Evolutionary conservation across 2,329 filamentous ascomycete genomes (phyloP), one percentile per base, ranked within the genome.

Genomic region (Aspergillus pseudotamarii): DNA sequence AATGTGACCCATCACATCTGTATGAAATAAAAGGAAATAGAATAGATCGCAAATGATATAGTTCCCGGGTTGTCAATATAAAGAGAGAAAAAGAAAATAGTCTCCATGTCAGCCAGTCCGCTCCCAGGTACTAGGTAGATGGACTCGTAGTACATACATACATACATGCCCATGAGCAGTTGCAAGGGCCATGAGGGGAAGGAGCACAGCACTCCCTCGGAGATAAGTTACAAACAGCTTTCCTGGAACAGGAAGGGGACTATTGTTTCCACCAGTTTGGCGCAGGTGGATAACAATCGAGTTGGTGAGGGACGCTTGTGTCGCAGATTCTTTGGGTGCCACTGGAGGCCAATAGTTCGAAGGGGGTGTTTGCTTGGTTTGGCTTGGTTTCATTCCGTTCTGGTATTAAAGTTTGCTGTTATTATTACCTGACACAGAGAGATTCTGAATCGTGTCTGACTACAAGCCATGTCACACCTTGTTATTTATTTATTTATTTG

Each of bases 211-310:
- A 41, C 8, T 21, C 21, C 9, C 30, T 36, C n/a, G 51, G 51
- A 28, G 34, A 38, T 38, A 55, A 36, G 34, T 55, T 38, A 55
- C 51, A 38, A 38, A 11, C 32, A 55, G 59, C 61, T 62, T 63
- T 59, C 63, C 62, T 62, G 60, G 65, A 59, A 61, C 58, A 59
- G 58, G 41, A 62, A 62, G 53, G 53, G 58, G 64, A 66, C 64
- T 64, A 66, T 64, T 66, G 65, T 65, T 66, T 69, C 60, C 61
- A 66, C 65, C 58, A 64, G 66, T 65, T 63, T 66, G 62, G 63
- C 61, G 58, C 66, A 45, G 58, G 63, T 66, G 61, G 59, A 46
- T 53, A 54, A 36, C 32, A 55, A 55, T 58, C 34, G 46, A 58
- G 50, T 57, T 65, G 57, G 62, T 64, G 64, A 66, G 64, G 64